phyloP scores from a whole-genome alignment of 345 rosid genomes.

The Rhizophora mangle region DNA sequence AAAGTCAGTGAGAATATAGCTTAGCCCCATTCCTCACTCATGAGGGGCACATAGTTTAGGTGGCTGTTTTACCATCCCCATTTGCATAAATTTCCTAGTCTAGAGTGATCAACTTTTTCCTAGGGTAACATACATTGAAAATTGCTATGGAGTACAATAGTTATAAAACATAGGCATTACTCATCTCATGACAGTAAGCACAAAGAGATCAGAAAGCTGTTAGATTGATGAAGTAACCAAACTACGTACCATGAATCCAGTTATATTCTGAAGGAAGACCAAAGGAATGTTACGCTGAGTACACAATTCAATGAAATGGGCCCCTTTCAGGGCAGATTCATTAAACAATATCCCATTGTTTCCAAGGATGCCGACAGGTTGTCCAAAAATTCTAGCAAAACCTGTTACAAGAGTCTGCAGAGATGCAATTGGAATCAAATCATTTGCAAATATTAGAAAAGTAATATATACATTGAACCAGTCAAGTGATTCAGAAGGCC shows the following conservation, averaged over 20 bases:
- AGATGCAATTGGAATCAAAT: slow-evolving; percentile 17
- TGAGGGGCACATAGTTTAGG: background rate
- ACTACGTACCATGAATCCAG: slow-evolving; percentile 86
- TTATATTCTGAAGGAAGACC: slow-evolving; percentile 88
- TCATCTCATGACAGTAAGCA: background rate
- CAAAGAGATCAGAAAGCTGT: background rate
- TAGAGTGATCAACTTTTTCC: background rate
- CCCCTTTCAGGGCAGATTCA: slow-evolving; percentile 95
- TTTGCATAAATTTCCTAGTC: background rate
- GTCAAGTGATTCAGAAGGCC: slow-evolving; percentile 29
- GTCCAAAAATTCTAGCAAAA: slow-evolving; percentile 75
- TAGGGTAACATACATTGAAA: background rate
- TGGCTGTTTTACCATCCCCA: background rate
- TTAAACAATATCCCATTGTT: slow-evolving; percentile 89
- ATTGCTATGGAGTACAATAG: background rate
- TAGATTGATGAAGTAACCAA: slow-evolving; percentile 5
- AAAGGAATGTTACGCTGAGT: slow-evolving; percentile 84
- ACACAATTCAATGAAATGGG: slow-evolving; percentile 90
- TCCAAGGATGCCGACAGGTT: slow-evolving; percentile 84
- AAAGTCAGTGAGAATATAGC: no score
- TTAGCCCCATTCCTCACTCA: no score
- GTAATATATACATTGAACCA: slow-evolving; percentile 2
- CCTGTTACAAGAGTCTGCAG: slow-evolving; percentile 92
- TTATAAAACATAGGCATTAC: background rate
- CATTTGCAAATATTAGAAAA: slow-evolving; percentile 2